Conservation (phyloP, 257 asterid species). For the Eustoma russellianum region DNA sequence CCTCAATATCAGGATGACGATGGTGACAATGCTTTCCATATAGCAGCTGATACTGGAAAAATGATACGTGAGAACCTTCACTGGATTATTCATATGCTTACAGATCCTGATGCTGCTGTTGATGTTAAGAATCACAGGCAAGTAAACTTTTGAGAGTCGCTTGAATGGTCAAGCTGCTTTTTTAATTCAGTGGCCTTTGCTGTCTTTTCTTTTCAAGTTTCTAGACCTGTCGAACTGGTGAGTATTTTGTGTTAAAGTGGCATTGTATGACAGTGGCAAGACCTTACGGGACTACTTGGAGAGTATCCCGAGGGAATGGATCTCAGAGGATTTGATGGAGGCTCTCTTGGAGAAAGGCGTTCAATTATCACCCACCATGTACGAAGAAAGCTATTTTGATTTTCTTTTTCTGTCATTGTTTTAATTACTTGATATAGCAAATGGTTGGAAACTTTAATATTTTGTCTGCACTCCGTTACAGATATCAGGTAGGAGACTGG, state of each 20-base stretch:
- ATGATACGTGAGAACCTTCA: conserved; percentile 95
- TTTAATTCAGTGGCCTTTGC: background rate
- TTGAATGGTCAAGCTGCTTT: conserved; percentile 8
- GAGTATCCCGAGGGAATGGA: conserved; percentile 98
- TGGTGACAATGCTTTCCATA: conserved; percentile 97
- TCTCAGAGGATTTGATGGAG: conserved; percentile 90
- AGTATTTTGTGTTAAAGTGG: conserved; percentile 1
- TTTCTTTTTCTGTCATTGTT: conserved; percentile 4
- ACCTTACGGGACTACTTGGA: conserved; percentile 81
- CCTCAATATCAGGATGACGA: conserved; percentile 77
- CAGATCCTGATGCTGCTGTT: conserved; percentile 76
- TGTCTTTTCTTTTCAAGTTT: background rate
- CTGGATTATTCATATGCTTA: conserved; percentile 84
- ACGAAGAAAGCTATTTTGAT: conserved; percentile 15
- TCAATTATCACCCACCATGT: conserved; percentile 78
- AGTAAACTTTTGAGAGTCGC: conserved; percentile 23
- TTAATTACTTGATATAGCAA: conserved; percentile 2
- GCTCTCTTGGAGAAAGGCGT: conserved; percentile 64
- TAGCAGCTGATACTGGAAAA: conserved; percentile 93
- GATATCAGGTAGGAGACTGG: conserved; percentile 93
- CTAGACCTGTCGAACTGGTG: background rate
- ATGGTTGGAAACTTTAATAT: conserved; percentile 4
- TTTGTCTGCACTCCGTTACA: conserved; percentile 19
- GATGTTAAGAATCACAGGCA: conserved; percentile 93
- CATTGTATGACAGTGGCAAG: conserved; percentile 59